Evolutionary conservation across 257 asterid genomes (phyloP).

Genomic region (Striga asiatica): DNA sequence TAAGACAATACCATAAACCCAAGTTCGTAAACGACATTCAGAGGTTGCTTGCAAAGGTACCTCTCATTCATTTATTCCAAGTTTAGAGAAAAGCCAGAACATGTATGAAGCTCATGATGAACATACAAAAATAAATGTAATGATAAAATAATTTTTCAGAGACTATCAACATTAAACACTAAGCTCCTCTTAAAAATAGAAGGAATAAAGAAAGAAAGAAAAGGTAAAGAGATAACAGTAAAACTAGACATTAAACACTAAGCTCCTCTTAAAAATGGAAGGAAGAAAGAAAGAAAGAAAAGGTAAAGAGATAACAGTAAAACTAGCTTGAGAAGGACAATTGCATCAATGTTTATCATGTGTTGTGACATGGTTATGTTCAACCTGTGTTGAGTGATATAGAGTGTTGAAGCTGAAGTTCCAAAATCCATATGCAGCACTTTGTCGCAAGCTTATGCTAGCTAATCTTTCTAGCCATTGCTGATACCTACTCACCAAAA

Average conservation of each 20-base stretch:
- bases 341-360: background rate
- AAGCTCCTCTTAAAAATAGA: too few species aligned
- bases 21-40: too few species aligned
- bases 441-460: conserved; percentile 70
- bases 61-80: too few species aligned
- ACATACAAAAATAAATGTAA: background rate
- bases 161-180: background rate
- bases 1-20: too few species aligned
- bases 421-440: conserved; percentile 98
- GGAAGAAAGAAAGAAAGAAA: too few species aligned
- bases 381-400: conserved; percentile 88
- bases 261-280: too few species aligned
- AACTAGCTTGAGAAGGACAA: conserved; percentile 2
- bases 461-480: conserved; percentile 78
- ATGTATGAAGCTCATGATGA: background rate
- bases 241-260: too few species aligned
- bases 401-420: conserved; percentile 76
- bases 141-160: background rate
- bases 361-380: conserved; percentile 13
- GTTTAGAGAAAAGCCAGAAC: background rate
- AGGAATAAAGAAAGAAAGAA: too few species aligned
- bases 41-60: too few species aligned
- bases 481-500: conserved; percentile 39
- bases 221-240: too few species aligned
- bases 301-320: too few species aligned